Conservation (phyloP, 768 basidiomycete species). For the Boletus tomentosulus region DNA sequence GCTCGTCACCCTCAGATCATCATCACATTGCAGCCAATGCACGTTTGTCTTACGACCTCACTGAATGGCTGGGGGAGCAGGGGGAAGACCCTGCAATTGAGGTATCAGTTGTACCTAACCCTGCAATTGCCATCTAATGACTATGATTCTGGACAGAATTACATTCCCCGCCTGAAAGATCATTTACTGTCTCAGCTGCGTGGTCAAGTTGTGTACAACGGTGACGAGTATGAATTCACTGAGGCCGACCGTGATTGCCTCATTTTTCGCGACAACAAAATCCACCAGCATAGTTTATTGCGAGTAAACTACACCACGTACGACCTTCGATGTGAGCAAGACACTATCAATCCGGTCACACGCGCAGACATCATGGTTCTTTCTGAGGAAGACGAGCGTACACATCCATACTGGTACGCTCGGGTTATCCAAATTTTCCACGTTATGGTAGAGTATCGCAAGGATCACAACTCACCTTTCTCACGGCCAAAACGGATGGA, state of each 20-base stretch:
- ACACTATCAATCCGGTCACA: constrained; percentile 33
- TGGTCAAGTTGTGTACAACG: not conserved
- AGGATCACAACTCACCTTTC: not conserved
- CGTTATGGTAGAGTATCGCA: not conserved
- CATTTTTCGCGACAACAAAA: constrained; percentile 11
- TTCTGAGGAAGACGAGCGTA: constrained; percentile 15
- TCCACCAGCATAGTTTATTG: constrained; percentile 18
- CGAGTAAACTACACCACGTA: constrained; percentile 28
- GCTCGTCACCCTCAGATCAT: too few relatives aligned
- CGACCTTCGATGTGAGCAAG: constrained; percentile 28
- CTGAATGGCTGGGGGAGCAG: too few relatives aligned
- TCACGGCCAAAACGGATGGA: constrained; percentile 26
- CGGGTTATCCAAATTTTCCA: constrained; percentile 17
- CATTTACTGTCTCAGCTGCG: not conserved
- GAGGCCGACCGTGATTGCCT: constrained; percentile 22
- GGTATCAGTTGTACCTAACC: too few relatives aligned
- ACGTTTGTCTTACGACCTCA: too few relatives aligned
- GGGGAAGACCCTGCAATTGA: too few relatives aligned
- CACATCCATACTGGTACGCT: too few relatives aligned
- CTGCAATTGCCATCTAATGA: too few relatives aligned
- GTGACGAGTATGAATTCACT: constrained; percentile 25
- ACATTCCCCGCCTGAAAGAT: not conserved
- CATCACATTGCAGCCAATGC: too few relatives aligned
- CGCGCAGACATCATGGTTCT: constrained; percentile 36
- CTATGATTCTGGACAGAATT: not conserved